A percentile compares a stretch with the other conserved stretches of the same genome.
Conservation (phyloP, 2,329 filamentous ascomycete species). For the Pseudogymnoascus sp. region DNA sequence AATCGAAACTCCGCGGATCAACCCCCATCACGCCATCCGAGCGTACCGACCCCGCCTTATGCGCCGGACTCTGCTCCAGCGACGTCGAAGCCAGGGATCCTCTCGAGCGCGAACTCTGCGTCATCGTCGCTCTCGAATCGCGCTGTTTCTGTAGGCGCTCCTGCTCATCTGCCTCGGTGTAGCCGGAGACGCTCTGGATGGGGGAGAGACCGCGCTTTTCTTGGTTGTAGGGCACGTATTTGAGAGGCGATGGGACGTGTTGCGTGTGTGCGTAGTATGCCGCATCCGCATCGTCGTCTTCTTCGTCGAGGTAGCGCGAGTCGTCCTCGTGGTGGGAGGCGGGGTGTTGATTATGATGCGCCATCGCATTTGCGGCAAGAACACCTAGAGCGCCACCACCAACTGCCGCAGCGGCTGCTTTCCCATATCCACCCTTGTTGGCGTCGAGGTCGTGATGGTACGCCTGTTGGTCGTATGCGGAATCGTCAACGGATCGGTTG, state of each 20-base stretch:
- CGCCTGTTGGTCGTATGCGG: slow-evolving; percentile 15
- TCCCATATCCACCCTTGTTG: slow-evolving; percentile 22
- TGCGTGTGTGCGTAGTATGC: slow-evolving; percentile 36
- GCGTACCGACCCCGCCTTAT: slow-evolving; percentile 46
- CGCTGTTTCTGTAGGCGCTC: slow-evolving; percentile 40
- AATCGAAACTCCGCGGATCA: slow-evolving; percentile 26
- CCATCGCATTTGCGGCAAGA: slow-evolving; percentile 23
- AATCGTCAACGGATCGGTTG: slow-evolving; percentile 12
- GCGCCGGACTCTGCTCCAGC: slow-evolving; percentile 27
- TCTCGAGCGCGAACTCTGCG: slow-evolving; percentile 46
- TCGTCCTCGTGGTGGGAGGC: slow-evolving; percentile 19
- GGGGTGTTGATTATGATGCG: slow-evolving; percentile 25
- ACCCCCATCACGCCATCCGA: slow-evolving; percentile 26
- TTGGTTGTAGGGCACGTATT: slow-evolving; percentile 60
- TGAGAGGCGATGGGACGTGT: slow-evolving; percentile 55
- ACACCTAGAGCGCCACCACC: slow-evolving; percentile 27
- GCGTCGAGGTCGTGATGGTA: slow-evolving; percentile 26
- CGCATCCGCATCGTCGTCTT: slow-evolving; percentile 35
- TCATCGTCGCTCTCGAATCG: slow-evolving; percentile 42
- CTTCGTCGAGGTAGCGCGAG: slow-evolving; percentile 23
- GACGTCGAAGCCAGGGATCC: slow-evolving; percentile 54
- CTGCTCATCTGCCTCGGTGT: slow-evolving; percentile 61
- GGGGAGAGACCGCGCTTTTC: slow-evolving; percentile 72
- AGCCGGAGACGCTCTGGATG: slow-evolving; percentile 86
- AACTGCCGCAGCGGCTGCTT: slow-evolving; percentile 21